phyloP scores from a whole-genome alignment of 2,329 filamentous ascomycete species.

The Penicillium sp. region DNA sequence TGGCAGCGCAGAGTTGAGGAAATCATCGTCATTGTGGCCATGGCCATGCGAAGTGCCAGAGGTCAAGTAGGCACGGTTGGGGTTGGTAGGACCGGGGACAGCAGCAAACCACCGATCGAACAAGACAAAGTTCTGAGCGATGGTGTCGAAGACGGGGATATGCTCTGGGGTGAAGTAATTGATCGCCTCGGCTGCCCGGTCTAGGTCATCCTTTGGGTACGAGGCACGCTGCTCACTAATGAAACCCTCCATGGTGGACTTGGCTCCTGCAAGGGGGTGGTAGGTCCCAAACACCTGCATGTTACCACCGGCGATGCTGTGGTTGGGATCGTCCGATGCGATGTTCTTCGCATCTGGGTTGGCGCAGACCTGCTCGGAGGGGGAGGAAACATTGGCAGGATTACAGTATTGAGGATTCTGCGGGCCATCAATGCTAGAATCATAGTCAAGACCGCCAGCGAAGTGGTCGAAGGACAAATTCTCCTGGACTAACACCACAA shows the following conservation, averaged over 20 bases:
- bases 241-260: constrained; percentile 35
- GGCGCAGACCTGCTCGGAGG: constrained; percentile 30
- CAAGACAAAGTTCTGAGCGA: constrained; percentile 39
- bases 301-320: constrained; percentile 37
- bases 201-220: constrained; percentile 29
- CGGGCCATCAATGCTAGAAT: constrained; percentile 30
- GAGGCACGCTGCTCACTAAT: constrained; percentile 37
- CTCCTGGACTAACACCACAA: constrained; percentile 42
- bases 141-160: constrained; percentile 34
- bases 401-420: constrained; percentile 32
- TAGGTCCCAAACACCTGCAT: constrained; percentile 37
- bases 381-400: constrained; percentile 28
- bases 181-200: constrained; percentile 36
- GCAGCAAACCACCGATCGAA: constrained; percentile 40
- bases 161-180: constrained; percentile 39
- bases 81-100: constrained; percentile 36
- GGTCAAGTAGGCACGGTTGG: constrained; percentile 32
- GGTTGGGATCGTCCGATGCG: constrained; percentile 38
- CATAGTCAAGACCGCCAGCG: constrained; percentile 35
- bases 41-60: constrained; percentile 37
- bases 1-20: constrained; percentile 29
- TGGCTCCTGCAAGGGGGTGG: constrained; percentile 24
- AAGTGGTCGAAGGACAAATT: constrained; percentile 38
- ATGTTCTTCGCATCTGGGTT: constrained; percentile 32
- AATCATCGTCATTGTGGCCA: constrained; percentile 31